These are phyloP conservation scores for Globisporangium nodosum DNA, from an alignment of 352 stramenopile genomes.

Conservation along the genomic window DNA sequence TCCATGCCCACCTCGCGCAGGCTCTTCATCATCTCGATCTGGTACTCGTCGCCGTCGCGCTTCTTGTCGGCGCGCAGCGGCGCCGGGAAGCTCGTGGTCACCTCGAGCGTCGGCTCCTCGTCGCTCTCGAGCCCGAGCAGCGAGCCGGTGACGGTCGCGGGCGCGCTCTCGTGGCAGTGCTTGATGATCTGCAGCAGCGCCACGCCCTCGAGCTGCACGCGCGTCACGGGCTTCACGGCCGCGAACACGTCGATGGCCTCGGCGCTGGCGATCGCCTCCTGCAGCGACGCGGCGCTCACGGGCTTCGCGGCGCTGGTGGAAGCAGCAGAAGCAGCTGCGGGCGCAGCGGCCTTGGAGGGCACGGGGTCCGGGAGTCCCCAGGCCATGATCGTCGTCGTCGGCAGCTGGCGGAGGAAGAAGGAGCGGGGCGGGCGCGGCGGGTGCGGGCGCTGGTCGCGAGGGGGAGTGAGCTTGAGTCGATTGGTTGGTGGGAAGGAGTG, in stretches of 20 bases:
- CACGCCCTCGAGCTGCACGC: conserved; percentile 75
- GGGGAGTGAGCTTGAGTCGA: not conserved
- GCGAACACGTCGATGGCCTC: conserved; percentile 74
- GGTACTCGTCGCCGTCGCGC: conserved; percentile 91
- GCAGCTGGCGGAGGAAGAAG: not conserved
- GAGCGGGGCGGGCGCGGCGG: no score
- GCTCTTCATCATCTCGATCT: conserved; percentile 99
- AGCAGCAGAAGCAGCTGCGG: conserved; percentile 1
- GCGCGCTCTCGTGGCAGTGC: conserved; percentile 96
- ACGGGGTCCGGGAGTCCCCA: conserved; percentile 50
- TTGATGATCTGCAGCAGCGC: conserved; percentile 95
- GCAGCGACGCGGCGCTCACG: conserved; percentile 11
- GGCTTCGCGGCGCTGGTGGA: conserved; percentile 9
- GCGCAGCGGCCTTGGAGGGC: conserved; percentile 16
- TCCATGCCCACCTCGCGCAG: conserved; percentile 97
- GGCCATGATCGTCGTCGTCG: conserved; percentile 24
- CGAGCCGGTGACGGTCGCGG: conserved; percentile 91
- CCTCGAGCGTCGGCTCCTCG: conserved; percentile 79
- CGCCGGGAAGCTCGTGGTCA: conserved; percentile 98
- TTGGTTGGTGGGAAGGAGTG: conserved; percentile 40
- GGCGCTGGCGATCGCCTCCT: conserved; percentile 16
- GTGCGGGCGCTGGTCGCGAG: not conserved
- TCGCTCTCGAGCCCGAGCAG: conserved; percentile 94
- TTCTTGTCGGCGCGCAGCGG: conserved; percentile 77
- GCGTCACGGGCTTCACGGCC: conserved; percentile 51